Conservation (phyloP, 2,329 filamentous ascomycete genomes). For the Calycina marina region DNA sequence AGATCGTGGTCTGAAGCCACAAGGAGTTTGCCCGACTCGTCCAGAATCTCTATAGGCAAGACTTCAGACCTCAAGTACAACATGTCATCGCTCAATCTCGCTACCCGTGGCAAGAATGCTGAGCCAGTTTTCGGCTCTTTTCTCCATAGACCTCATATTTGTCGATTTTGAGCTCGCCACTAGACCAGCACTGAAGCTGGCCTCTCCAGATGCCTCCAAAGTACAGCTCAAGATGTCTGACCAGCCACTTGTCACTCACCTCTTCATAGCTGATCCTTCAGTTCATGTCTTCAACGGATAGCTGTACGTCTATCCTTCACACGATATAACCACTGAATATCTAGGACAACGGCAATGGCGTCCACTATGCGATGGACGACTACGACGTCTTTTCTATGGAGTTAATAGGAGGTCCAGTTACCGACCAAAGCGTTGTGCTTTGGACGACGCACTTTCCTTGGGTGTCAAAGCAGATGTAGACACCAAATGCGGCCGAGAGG, state of each 20-base stretch:
- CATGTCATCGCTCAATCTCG: constrained; percentile 50
- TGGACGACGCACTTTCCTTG: constrained; percentile 53
- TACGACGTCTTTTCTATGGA: constrained; percentile 61
- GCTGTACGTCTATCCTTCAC: constrained; percentile 69
- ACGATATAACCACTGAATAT: constrained; percentile 66
- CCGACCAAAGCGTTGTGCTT: constrained; percentile 60
- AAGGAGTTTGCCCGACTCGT: constrained; percentile 43
- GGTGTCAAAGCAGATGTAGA: constrained; percentile 70
- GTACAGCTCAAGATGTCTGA: constrained; percentile 42
- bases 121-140: constrained; percentile 44
- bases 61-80: constrained; percentile 39
- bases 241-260: constrained; percentile 51
- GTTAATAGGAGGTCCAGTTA: constrained; percentile 40
- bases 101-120: constrained; percentile 54
- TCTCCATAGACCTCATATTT: constrained; percentile 32
- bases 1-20: constrained; percentile 54
- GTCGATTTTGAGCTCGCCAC: constrained; percentile 35
- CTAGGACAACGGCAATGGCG: constrained; percentile 67
- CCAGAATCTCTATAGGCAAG: constrained; percentile 47
- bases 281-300: constrained; percentile 65
- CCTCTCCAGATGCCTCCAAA: constrained; percentile 74
- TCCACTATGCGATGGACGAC: constrained; percentile 74
- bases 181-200: constrained; percentile 63
- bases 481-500: constrained; percentile 57
- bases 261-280: constrained; percentile 70